Base-by-base conservation (phyloP, 208 protist species). In the Jaenimonas drosophilae region DNA sequence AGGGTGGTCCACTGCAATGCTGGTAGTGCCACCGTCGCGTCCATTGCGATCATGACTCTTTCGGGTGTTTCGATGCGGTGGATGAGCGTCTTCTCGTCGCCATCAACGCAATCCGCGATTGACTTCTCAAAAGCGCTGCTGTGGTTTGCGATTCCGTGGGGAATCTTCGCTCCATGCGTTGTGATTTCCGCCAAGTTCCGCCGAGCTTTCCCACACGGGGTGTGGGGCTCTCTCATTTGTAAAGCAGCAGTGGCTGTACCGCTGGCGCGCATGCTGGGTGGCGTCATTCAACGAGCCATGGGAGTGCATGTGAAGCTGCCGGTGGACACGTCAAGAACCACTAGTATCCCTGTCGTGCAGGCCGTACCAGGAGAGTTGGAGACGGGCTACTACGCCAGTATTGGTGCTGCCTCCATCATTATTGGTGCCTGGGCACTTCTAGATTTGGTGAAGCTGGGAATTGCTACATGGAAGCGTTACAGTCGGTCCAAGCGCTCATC, bases 231-330 rank as follows among this genome's bases (percentile, higher is more conserved):
- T 3, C 19, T 70, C 14, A 16, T 64, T 14, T 31, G 45, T 23
- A 70, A 70, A 34, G 63, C 63, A 16, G 41, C 55, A 2, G 44
- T 70, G 4, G 63, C 63, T 1, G 63, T 74, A 3, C 52, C 50
- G 3, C 53, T 74, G 17, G 60, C 54, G 12, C 59, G 60, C 3
- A 33, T 54, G 23, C 52, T 74, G 0, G 50, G 55, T 31, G 48
- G 59, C 11, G 6, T 54, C 4, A 52, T 59, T 16, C 66, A 74
- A 54, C 39, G 51, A 7, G 9, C 33, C 12, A 38, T 54, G 0
- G 54, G 52, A 9, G 49, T 63, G 5, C 30, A 31, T 2, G 42
- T 74, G 11, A 14, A 26, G 12, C 39, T 64, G 12, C 60, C 52
- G 5, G 21, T 17, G 16, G 33, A 12, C 0, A n/a, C n/a, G n/a